Percentiles rank a stretch among this genome's conserved stretches.
Conservation (phyloP, 31 red algal species). For the Odonthalia washingtoniensis region DNA sequence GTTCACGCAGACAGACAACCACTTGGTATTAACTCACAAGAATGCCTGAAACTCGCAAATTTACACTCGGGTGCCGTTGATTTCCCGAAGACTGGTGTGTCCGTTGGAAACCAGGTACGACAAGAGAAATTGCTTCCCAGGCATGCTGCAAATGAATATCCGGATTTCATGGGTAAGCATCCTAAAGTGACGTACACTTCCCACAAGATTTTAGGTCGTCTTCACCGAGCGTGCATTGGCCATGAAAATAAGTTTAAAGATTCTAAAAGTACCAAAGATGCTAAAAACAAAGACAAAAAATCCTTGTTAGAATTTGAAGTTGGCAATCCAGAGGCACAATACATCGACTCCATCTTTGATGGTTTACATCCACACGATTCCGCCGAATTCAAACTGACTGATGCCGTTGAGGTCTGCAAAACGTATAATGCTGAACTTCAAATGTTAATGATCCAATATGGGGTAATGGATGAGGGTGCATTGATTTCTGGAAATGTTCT, state of each 20-base stretch:
- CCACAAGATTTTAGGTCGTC: conserved; percentile 4
- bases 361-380: not conserved
- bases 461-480: conserved; percentile 30
- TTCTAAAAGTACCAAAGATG: no score
- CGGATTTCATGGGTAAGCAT: conserved; percentile 48
- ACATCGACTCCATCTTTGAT: not conserved
- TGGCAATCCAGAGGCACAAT: not conserved
- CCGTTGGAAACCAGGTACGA: not conserved
- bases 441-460: conserved; percentile 28
- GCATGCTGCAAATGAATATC: not conserved
- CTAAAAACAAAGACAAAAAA: not conserved
- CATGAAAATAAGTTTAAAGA: no score
- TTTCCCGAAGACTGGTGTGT: conserved; percentile 36
- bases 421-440: conserved; percentile 5
- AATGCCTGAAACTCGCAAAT: conserved; percentile 16
- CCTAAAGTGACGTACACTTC: conserved; percentile 3
- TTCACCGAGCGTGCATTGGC: conserved; percentile 28
- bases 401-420: conserved; percentile 19
- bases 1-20: not conserved
- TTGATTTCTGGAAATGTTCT: conserved; percentile 34
- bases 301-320: not conserved
- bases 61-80: conserved; percentile 40
- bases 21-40: conserved; percentile 19
- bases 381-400: not conserved
- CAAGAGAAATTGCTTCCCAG: not conserved